phyloP scores from a whole-genome alignment of 257 asterid species.

The Gardenia jasminoides region DNA sequence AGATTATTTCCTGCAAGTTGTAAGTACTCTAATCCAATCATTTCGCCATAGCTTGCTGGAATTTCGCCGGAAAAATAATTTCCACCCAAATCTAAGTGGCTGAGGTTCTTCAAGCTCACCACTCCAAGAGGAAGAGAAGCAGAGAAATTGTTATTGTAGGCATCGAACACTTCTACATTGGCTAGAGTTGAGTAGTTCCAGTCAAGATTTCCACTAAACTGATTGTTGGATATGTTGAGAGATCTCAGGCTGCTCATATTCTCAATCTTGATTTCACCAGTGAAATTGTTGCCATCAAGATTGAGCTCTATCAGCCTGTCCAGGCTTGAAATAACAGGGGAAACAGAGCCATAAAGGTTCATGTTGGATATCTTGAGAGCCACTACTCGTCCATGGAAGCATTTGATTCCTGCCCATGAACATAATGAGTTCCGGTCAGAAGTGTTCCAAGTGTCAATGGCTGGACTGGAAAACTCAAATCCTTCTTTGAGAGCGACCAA shows the following conservation, averaged over 20 bases:
- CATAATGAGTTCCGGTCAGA: slow-evolving; percentile 60
- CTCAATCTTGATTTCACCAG: slow-evolving; percentile 72
- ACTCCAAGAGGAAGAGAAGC: slow-evolving; percentile 68
- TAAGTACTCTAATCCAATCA: slow-evolving; percentile 62
- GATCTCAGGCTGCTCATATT: slow-evolving; percentile 53
- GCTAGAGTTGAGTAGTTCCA: slow-evolving; percentile 76
- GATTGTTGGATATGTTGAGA: slow-evolving; percentile 75
- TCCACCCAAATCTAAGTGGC: slow-evolving; percentile 80
- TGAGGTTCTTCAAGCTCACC: slow-evolving; percentile 50
- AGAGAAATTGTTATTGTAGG: slow-evolving; percentile 79
- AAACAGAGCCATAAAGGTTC: slow-evolving; percentile 74
- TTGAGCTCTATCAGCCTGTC: slow-evolving; percentile 59
- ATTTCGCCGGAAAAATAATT: slow-evolving; percentile 69
- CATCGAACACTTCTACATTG: slow-evolving; percentile 63
- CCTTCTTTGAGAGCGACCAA: slow-evolving; percentile 54
- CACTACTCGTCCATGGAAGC: slow-evolving; percentile 54
- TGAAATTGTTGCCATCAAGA: slow-evolving; percentile 93
- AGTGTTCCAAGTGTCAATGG: slow-evolving; percentile 53
- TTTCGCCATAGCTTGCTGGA: slow-evolving; percentile 56
- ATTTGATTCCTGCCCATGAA: slow-evolving; percentile 72
- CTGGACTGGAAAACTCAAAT: slow-evolving; percentile 38
- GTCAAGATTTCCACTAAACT: slow-evolving; percentile 56
- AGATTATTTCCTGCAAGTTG: slow-evolving; percentile 78
- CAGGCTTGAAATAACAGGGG: slow-evolving; percentile 59
- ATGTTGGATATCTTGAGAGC: slow-evolving; percentile 62